Percentiles rank a stretch among this genome's conserved stretches.
These are phyloP conservation scores for Globisporangium solare DNA, from an alignment of 352 stramenopile species.

Conservation along the genomic window DNA sequence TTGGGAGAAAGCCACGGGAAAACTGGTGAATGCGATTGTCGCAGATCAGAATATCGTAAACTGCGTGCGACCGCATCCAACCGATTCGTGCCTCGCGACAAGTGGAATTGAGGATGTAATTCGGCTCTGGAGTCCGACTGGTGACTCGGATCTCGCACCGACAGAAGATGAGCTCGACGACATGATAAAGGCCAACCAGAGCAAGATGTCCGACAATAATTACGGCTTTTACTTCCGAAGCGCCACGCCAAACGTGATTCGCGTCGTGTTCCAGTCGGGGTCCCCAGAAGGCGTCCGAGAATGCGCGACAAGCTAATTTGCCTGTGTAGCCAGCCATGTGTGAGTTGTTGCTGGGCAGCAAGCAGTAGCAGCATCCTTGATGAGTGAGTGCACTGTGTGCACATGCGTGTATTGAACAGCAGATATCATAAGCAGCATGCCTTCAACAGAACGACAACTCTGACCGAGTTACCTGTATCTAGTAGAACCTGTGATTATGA, in stretches of 20 bases:
- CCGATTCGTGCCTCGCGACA: slow-evolving; percentile 71
- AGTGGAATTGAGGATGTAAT: slow-evolving; percentile 83
- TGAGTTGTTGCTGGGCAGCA: too few relatives aligned
- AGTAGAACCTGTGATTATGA: too few relatives aligned
- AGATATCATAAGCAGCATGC: too few relatives aligned
- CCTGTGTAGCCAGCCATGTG: too few relatives aligned
- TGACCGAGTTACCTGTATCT: too few relatives aligned
- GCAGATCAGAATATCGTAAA: slow-evolving; percentile 87
- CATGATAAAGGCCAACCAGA: slow-evolving; percentile 58
- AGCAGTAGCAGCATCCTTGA: too few relatives aligned
- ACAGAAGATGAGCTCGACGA: slow-evolving; percentile 46
- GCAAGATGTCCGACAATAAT: slow-evolving; percentile 50
- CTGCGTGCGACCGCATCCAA: slow-evolving; percentile 83
- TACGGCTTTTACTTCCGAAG: slow-evolving; percentile 35
- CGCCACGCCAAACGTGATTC: slow-evolving; percentile 56
- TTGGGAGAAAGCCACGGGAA: slow-evolving; percentile 78
- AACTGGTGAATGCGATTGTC: slow-evolving; percentile 77
- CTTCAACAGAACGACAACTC: too few relatives aligned
- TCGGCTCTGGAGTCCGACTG: slow-evolving; percentile 68
- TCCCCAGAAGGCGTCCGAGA: slow-evolving; percentile 55
- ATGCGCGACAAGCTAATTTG: slow-evolving; percentile 52
- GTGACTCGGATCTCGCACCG: slow-evolving; percentile 29
- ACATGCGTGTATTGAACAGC: too few relatives aligned
- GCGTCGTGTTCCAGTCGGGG: slow-evolving; percentile 58
- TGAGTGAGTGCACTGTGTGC: too few relatives aligned